Base-by-base conservation (phyloP, 164 flowering plant species). In the Tinospora cordifolia region DNA sequence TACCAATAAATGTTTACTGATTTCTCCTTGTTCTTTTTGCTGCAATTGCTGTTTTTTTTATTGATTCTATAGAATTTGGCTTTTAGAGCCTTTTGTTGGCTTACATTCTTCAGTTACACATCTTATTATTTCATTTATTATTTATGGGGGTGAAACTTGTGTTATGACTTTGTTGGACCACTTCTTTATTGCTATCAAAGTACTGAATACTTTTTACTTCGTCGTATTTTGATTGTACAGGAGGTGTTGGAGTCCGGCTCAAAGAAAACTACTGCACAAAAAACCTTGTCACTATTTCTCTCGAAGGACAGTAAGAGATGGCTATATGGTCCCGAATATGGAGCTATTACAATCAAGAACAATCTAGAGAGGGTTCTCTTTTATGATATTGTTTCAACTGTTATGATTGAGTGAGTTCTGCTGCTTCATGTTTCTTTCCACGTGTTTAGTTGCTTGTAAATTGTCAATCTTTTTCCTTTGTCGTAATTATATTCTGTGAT, bases 251-350 rank as follows among this genome's bases (percentile, higher is more conserved):
- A 88, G 67, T 86, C 86, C 63, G 92, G 97, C 38, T 72, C 76
- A 24, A 88, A 75, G 44, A 88, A 75, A 76, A 71, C 67, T 11
- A 70, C 63, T 21, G 78, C 68, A 9, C 66, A 76, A 65, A 86
- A 76, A 76, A 87, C 87, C n/a, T 77, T 82, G 58, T 83, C 97
- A 3, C 75, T 94, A 22, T 89, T 76, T 78, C 79, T 94, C 60
- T 92, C 97, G 7, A 75, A 81, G 77, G 83, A 83, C 72, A 87
- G 87, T 44, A 76, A 77, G 58, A 87, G 80, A 78, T 76, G 75
- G 77, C 79, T 75, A 58, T 81, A 89, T 77, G 97, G 97, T 38
- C 77, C 78, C 70, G 99, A 92, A 73, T 85, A 85, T 81, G 99
- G 84, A 65, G 93, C 97, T 51, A 68, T 90, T 24, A 90, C 83